These are phyloP conservation scores for Phytophthora cajani DNA, from an alignment of 352 stramenopile genomes.

Conservation along the genomic window DNA sequence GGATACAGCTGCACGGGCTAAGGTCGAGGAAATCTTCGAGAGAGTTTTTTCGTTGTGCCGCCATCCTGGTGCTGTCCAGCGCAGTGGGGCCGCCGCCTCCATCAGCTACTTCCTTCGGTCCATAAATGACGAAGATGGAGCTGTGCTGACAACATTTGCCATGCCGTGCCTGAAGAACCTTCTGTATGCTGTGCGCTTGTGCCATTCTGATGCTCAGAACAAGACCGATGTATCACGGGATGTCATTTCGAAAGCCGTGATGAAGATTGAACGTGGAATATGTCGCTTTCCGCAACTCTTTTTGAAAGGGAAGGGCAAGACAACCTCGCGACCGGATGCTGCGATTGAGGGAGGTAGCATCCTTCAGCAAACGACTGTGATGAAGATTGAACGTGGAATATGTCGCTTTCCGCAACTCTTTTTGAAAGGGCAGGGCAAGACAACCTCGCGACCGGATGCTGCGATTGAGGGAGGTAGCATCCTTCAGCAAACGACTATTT, in stretches of 20 bases:
- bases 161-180: slow-evolving; percentile 75
- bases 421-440: slow-evolving; percentile 16
- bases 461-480: slow-evolving; percentile 12
- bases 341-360: slow-evolving; percentile 12
- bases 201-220: slow-evolving; percentile 47
- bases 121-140: slow-evolving; percentile 61
- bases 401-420: slow-evolving; percentile 62
- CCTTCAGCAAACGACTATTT: slow-evolving; percentile 34
- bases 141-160: slow-evolving; percentile 61
- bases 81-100: slow-evolving; percentile 67
- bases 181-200: slow-evolving; percentile 66
- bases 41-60: slow-evolving; percentile 76
- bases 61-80: slow-evolving; percentile 63
- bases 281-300: slow-evolving; percentile 62
- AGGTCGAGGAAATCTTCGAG: slow-evolving; percentile 66
- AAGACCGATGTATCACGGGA: slow-evolving; percentile 50
- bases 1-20: slow-evolving; percentile 25
- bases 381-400: slow-evolving; percentile 67
- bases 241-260: slow-evolving; percentile 70
- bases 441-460: neutral
- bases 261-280: slow-evolving; percentile 67
- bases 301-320: slow-evolving; percentile 16
- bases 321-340: neutral
- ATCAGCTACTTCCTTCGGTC: slow-evolving; percentile 78
- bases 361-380: slow-evolving; percentile 41